Evolutionary conservation across 345 rosid species (phyloP).

Genomic region (Trapa incisa): DNA sequence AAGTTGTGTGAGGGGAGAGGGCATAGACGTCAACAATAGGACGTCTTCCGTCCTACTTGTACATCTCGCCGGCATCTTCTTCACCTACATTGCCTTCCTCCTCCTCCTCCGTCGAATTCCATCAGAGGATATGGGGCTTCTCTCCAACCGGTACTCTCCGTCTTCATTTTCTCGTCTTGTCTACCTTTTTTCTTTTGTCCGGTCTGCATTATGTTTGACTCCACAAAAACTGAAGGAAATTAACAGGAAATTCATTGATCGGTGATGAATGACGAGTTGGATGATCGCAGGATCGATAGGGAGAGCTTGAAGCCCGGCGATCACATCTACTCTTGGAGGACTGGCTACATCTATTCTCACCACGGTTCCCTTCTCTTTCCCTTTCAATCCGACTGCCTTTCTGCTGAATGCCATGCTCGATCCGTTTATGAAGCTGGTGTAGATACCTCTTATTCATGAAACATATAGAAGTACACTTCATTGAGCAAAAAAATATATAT

Average conservation of each 20-base stretch:
- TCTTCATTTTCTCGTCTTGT: not conserved
- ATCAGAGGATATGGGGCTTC: slow-evolving; percentile 15
- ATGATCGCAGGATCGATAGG: slow-evolving; percentile 33
- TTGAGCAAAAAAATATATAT: not conserved
- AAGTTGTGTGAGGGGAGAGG: too few relatives aligned
- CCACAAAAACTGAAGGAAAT: not conserved
- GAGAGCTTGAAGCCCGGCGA: slow-evolving; percentile 71
- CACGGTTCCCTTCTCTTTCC: slow-evolving; percentile 34
- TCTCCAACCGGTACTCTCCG: slow-evolving; percentile 10
- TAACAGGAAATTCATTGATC: not conserved
- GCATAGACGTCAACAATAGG: too few relatives aligned
- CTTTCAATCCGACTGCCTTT: slow-evolving; percentile 10
- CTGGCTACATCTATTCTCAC: slow-evolving; percentile 77
- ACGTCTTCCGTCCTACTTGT: too few relatives aligned
- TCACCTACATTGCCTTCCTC: not conserved
- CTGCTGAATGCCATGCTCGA: slow-evolving; percentile 5
- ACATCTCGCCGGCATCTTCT: too few relatives aligned
- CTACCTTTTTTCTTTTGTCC: not conserved
- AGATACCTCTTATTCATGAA: not conserved
- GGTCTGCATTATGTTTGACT: slow-evolving; percentile 1
- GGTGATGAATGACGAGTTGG: not conserved
- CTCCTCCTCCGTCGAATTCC: not conserved
- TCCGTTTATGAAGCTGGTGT: not conserved
- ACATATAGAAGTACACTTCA: not conserved
- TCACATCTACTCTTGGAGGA: slow-evolving; percentile 84